Evolutionary conservation across 345 rosid genomes (phyloP).

Genomic region (Viola odorata): DNA sequence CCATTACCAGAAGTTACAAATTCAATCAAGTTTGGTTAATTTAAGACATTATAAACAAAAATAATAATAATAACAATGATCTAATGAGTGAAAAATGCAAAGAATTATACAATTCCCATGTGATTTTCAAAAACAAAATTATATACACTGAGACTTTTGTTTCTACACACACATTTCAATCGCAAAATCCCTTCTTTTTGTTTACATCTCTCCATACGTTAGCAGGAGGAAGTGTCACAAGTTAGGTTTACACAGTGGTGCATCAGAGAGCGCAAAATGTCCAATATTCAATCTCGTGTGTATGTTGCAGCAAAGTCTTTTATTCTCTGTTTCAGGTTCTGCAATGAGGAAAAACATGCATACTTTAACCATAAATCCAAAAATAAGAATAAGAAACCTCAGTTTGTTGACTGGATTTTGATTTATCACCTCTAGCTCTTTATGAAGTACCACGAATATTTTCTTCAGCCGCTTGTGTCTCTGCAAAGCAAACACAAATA

Average conservation of each 20-base stretch:
- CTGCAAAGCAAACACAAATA: slow-evolving; percentile 36
- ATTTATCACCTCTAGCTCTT: slow-evolving; percentile 59
- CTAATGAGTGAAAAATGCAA: too few species aligned
- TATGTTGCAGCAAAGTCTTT: slow-evolving; percentile 47
- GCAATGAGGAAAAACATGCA: slow-evolving; percentile 24
- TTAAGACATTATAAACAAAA: too few species aligned
- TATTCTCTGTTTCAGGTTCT: slow-evolving; percentile 77
- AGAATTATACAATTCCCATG: too few species aligned
- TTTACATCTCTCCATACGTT: not conserved
- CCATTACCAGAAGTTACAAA: too few species aligned
- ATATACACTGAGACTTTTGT: too few species aligned
- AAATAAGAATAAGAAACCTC: not conserved
- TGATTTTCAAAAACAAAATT: too few species aligned
- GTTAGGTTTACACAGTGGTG: not conserved
- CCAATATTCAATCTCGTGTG: slow-evolving; percentile 32
- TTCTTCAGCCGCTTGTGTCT: slow-evolving; percentile 73
- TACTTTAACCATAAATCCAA: not conserved
- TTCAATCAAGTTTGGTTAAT: too few species aligned
- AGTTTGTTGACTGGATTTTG: not conserved
- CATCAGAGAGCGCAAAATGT: not conserved
- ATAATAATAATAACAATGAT: too few species aligned
- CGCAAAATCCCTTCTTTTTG: not conserved
- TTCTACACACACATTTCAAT: too few species aligned
- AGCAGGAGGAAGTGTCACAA: not conserved
- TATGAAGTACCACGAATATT: slow-evolving; percentile 70